phyloP scores from a whole-genome alignment of 805 yeast genomes.

The Pichia thaimueangensis region DNA sequence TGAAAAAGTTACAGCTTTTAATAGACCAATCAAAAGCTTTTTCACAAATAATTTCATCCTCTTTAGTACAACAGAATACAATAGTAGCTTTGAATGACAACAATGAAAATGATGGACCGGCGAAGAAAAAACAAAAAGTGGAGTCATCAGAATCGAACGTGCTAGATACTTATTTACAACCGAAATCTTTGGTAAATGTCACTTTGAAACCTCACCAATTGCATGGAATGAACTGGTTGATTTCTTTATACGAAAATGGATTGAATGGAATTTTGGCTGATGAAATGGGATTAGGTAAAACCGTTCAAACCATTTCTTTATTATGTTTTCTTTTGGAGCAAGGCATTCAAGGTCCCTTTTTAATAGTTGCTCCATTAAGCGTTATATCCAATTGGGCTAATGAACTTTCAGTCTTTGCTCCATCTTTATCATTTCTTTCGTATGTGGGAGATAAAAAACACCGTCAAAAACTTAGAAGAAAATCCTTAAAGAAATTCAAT shows the following conservation, averaged over 20 bases:
- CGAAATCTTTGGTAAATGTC: slow-evolving; percentile 49
- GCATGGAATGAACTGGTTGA: slow-evolving; percentile 87
- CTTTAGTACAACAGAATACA: slow-evolving; percentile 42
- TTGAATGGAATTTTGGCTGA: slow-evolving; percentile 93
- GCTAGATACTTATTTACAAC: slow-evolving; percentile 35
- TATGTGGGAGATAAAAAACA: slow-evolving; percentile 60
- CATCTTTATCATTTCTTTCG: slow-evolving; percentile 51
- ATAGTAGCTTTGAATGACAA: slow-evolving; percentile 3
- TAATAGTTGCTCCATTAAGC: slow-evolving; percentile 75
- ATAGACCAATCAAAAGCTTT: slow-evolving; percentile 86
- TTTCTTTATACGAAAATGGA: slow-evolving; percentile 86
- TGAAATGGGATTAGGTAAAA: slow-evolving; percentile 97
- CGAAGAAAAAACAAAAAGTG: slow-evolving; percentile 22
- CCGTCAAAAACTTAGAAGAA: slow-evolving; percentile 41
- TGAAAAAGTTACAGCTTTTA: slow-evolving; percentile 61
- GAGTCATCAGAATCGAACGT: slow-evolving; percentile 4
- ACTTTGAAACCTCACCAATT: slow-evolving; percentile 75
- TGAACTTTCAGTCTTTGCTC: slow-evolving; percentile 72
- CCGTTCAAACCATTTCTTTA: slow-evolving; percentile 80
- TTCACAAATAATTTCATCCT: slow-evolving; percentile 79
- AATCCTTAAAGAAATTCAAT: slow-evolving; percentile 28
- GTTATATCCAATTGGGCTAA: slow-evolving; percentile 80
- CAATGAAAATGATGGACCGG: slow-evolving; percentile 17
- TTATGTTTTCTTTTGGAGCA: slow-evolving; percentile 70
- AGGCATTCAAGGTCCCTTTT: slow-evolving; percentile 71